phyloP scores from a whole-genome alignment of 164 flowering plant genomes.

The Litsea cubeba region DNA sequence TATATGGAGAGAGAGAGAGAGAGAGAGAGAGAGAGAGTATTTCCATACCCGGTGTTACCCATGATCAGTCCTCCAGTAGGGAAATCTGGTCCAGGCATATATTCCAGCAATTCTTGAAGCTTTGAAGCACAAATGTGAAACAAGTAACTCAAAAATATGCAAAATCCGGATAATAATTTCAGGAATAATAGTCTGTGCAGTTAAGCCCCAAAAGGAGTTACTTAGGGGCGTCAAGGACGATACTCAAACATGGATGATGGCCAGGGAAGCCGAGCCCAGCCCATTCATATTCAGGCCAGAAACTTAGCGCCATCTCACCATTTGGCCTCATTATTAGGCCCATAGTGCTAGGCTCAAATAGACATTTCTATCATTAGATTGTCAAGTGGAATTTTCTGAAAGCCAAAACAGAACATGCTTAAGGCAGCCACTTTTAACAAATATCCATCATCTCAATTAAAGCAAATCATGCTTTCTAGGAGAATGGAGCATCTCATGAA shows the following conservation, averaged over 20 bases:
- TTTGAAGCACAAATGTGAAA: slow-evolving; percentile 10
- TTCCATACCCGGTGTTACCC: slow-evolving; percentile 84
- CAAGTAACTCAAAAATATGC: neutral
- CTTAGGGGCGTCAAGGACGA: neutral
- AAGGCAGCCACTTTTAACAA: too few species aligned
- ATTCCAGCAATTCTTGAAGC: slow-evolving; percentile 95
- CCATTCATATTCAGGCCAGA: neutral
- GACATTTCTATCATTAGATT: too few species aligned
- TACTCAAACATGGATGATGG: neutral
- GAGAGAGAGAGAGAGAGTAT: neutral
- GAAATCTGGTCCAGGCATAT: slow-evolving; percentile 99
- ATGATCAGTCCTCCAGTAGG: slow-evolving; percentile 95
- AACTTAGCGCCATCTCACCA: neutral
- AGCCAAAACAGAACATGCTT: too few species aligned
- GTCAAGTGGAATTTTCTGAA: too few species aligned
- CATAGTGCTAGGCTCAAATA: neutral
- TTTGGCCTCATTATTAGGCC: neutral
- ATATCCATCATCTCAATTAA: too few species aligned
- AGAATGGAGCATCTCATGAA: too few species aligned
- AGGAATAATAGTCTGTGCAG: neutral
- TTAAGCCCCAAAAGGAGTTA: neutral
- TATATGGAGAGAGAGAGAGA: neutral
- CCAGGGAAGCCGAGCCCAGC: neutral
- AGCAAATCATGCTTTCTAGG: too few species aligned
- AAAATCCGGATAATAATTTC: neutral